Base-by-base conservation (phyloP, 306 rosid genomes). In the Dryas octopetala region DNA sequence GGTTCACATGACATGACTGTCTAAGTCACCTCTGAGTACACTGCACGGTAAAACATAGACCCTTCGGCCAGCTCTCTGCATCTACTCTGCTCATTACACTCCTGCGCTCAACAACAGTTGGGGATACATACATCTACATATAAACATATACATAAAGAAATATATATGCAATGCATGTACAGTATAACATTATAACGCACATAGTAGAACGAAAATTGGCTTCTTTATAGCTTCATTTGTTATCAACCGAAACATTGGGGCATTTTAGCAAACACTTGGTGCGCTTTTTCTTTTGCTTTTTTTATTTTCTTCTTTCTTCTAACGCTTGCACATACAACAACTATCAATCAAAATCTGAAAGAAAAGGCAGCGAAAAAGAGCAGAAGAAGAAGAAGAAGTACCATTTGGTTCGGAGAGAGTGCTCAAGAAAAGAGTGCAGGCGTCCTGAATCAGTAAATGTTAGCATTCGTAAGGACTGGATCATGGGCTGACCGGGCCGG, bases 21-120 rank as follows among this genome's bases (percentile, higher is more conserved):
- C 53, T 40, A 76, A 9, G 28, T 13, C 45, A 83, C 87, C 87
- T 80, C 82, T 4, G 81, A 76, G 78, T 80, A 80, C 5, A 83
- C 84, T 6, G 64, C 65, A 43, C 70, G 70, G 58, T 71, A 76
- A 62, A 83, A 83, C 50, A 19, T 38, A 13, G 79, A 71, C 5
- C 76, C 70, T 47, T 71, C 62, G 57, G 50, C 73, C 73, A 65
- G 62, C 54, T 71, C 73, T 61, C 53, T 61, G 73, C 76, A 58
- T 71, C 81, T 53, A 52, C 59, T 66, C 66, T 66, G 68, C 59
- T 72, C 73, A 60, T 41, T 19, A 53, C 58, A 68, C 13, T 76
- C 84, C 81, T 79, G 76, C 75, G 45, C 4, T 4, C 41, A 23
- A 13, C 1, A 40, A 45, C 52, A 62, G 26, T 14, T 26, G 26